phyloP scores from a whole-genome alignment of 306 rosid genomes.

The Spatholobus suberectus region DNA sequence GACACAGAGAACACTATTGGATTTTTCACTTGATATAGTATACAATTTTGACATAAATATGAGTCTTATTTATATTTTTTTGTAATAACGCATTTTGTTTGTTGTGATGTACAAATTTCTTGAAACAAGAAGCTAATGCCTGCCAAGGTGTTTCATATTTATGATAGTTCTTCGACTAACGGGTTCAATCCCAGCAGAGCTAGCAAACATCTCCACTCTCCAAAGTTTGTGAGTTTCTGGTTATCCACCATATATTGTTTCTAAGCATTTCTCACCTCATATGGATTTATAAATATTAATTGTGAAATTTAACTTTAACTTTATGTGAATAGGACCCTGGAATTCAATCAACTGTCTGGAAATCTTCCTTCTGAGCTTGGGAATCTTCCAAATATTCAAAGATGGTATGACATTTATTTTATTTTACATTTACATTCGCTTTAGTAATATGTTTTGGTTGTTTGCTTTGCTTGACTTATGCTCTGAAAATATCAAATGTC shows the following conservation, averaged over 20 bases:
- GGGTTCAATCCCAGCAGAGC: slow-evolving; percentile 57
- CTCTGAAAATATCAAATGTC: background rate
- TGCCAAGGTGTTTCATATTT: background rate
- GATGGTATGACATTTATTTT: slow-evolving; percentile 51
- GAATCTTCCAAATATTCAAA: slow-evolving; percentile 45
- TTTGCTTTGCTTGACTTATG: background rate
- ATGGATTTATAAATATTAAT: background rate
- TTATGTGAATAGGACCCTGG: slow-evolving; percentile 47
- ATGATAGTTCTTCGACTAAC: slow-evolving; percentile 40
- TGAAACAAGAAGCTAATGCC: background rate
- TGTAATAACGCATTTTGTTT: background rate
- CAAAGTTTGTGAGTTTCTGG: slow-evolving; percentile 60
- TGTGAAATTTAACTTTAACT: background rate
- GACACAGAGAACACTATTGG: too few species aligned
- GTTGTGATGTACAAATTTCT: background rate
- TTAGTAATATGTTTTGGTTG: background rate
- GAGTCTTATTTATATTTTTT: background rate
- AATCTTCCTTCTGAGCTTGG: slow-evolving; percentile 67
- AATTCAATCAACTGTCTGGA: slow-evolving; percentile 60
- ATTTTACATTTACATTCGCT: background rate
- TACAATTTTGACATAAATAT: too few species aligned
- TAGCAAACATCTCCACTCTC: slow-evolving; percentile 61
- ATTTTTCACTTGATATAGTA: too few species aligned
- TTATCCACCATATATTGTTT: background rate
- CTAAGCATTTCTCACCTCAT: background rate